Base-by-base conservation (phyloP, 177 flowering plant genomes). In the Vitis hybrid region DNA sequence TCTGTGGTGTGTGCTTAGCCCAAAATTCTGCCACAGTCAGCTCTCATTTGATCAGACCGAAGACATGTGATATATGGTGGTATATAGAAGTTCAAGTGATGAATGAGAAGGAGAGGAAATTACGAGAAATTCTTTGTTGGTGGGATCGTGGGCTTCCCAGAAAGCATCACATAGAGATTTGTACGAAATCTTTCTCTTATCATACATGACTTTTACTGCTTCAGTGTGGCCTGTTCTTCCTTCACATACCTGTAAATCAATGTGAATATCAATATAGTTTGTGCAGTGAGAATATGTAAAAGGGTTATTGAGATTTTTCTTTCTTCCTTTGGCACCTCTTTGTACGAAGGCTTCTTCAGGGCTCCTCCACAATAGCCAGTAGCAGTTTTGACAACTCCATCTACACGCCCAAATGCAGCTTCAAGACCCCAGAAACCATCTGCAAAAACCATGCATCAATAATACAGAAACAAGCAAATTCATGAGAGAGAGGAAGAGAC, bases 121-220 rank as follows among this genome's bases (percentile, higher is more conserved):
- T 71, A 74, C 81, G 56, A 74, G 61, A 40, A 58, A 74, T 46
- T 67, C 70, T 62, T 65, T 78, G 66, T 74, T 60, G 61, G 81
- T 78, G 50, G 81, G 75, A 68, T 78, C 81, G 61, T 78, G 78
- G 70, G 68, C 60, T 19, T 68, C 67, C 81, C 81, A 78, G 70
- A 78, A 78, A 11, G 35, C 51, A 56, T 74, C 72, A 71, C 75
- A 78, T 11, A 78, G 75, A 18, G 68, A 74, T 65, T 18, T 65
- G 65, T 24, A 78, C 19, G 81, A 65, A 14, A 72, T 40, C 19
- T 64, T 65, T 64, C 75, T 49, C 18, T 62, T 71, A 65, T 78
- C 81, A 17, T 60, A 78, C 14, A 18, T 32, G 21, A 74, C 73
- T 66, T 75, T 78, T 2, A 78, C 78, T 4, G 72, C 73, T 57